Evolutionary conservation across 768 basidiomycete species (phyloP), one percentile per base, ranked within the genome.

Genomic region (Krasilnikovozyma curviuscula): DNA sequence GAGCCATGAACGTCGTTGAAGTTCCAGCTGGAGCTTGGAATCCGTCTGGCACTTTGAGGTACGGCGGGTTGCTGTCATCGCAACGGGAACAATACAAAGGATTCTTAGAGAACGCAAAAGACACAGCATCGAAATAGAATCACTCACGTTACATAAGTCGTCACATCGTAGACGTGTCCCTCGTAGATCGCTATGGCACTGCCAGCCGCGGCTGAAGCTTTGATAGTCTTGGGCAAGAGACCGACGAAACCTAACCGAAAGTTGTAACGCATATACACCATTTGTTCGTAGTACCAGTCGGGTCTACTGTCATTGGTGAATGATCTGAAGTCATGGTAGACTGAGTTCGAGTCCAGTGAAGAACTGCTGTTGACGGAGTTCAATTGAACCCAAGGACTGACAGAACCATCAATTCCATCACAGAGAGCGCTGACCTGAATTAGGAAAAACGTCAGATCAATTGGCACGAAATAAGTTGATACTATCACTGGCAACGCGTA

Each of bases 281-380:
- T 97, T 50, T 70, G 71, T 67, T 97, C 81, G 55, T 82, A 88
- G 64, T 97, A 98, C 93, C 93, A 98, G 61, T 98, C 93, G 0
- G 93, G 91, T 8, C 93, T 76, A 0, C 81, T 79, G 59, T 97
- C 91, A 50, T 78, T 81, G 30, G 61, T 65, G 60, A 71, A 78
- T 0, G 78, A 79, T 16, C 91, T 81, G 75, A 98, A 98, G 62
- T 98, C 91, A 63, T 97, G 93, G 62, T 97, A 98, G 57, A 76
- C 70, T 0, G 80, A 70, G 57, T 88, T 81, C 16, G 67, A 75
- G 59, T 73, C 73, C 24, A 69, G 60, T 0, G 63, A 47, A 2
- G 45, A 13, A 14, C 45, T 23, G 30, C 40, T 61, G 67, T 97
- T 98, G 55, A 69, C 69, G 6, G 81, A 73, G 57, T 77, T 74